phyloP scores from a whole-genome alignment of 768 basidiomycete genomes.

The Gelatoporia subvermispora region DNA sequence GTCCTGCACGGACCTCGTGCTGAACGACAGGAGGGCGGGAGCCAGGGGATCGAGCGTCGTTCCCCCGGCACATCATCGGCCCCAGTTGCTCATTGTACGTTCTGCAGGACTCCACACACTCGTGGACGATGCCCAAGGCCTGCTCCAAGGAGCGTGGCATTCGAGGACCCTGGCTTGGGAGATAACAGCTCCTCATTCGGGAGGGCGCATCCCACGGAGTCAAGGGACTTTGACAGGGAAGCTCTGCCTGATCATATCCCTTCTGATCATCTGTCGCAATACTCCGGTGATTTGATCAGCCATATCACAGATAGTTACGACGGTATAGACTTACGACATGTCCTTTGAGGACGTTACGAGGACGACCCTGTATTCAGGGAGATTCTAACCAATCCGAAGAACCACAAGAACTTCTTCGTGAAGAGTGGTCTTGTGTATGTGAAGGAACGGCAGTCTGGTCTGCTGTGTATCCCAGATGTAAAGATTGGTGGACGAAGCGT shows the following conservation, averaged over 20 bases:
- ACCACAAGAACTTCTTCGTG: conserved; percentile 17
- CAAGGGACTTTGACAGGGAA: no score
- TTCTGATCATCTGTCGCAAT: no score
- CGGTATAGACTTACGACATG: conserved; percentile 1
- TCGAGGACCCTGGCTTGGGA: no score
- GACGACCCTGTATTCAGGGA: conserved; percentile 23
- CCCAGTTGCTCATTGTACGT: no score
- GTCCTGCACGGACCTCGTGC: background rate
- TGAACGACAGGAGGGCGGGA: background rate
- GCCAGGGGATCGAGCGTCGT: background rate
- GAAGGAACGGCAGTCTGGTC: background rate
- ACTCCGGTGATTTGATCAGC: background rate
- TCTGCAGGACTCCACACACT: no score
- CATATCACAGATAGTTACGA: background rate
- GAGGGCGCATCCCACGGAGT: no score
- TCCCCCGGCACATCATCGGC: background rate
- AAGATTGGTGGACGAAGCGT: conserved; percentile 12
- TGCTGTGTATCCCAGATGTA: conserved; percentile 26
- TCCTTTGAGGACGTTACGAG: conserved; percentile 12
- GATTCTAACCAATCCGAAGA: conserved; percentile 11
- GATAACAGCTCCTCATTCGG: no score
- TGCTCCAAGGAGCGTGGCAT: no score
- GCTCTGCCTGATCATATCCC: no score
- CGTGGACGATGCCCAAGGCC: no score
- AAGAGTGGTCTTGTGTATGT: conserved; percentile 15